Evolutionary conservation across 106 monocot genomes (phyloP), one percentile per base, ranked within the genome.

Genomic region (Dioscorea zingiberensis): DNA sequence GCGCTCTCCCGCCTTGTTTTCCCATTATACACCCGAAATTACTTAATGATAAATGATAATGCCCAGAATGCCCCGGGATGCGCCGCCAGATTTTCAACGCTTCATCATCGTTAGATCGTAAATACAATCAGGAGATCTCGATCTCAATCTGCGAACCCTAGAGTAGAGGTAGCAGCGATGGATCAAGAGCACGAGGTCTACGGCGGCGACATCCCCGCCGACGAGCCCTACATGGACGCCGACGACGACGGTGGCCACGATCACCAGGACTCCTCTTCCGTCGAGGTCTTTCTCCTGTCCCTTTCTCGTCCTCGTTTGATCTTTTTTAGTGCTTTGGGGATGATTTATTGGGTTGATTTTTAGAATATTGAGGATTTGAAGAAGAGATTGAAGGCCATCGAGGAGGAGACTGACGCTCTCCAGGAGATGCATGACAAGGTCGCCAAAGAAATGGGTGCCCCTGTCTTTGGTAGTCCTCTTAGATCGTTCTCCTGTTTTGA

Each of bases 361-460:
- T 55, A 83, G 83, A 67, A 76, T 54, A 54, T 83, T 15, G 86
- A 88, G 75, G 77, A 78, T 29, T 81, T 84, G 87, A 88, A 78
- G 73, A 77, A 64, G 71, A 48, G 83, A 65, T 56, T 84, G 44
- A 88, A 83, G 80, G 87, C 83, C 74, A 88, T 88, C 49, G 87
- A 88, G 75, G 87, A 88, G 21, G 87, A 88, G 64, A 77, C 83
- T 4, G 65, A 65, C 3, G 87, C 80, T 14, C 77, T 88, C n/a
- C 69, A 80, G 4, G 83, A 84, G 80, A 88, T 88, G 83, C 87
- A 88, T 69, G 83, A 80, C 19, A 88, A 88, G 65, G 87, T 84
- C 28, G 83, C 83, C 74, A 88, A 88, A 75, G 87, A 88, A 63
- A 88, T 88, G 87, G 67, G 75, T 8, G 81, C 78, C 13, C 38